Evolutionary conservation across 441 rosid genomes (phyloP).

Genomic region (Gossypium gossypioides): DNA sequence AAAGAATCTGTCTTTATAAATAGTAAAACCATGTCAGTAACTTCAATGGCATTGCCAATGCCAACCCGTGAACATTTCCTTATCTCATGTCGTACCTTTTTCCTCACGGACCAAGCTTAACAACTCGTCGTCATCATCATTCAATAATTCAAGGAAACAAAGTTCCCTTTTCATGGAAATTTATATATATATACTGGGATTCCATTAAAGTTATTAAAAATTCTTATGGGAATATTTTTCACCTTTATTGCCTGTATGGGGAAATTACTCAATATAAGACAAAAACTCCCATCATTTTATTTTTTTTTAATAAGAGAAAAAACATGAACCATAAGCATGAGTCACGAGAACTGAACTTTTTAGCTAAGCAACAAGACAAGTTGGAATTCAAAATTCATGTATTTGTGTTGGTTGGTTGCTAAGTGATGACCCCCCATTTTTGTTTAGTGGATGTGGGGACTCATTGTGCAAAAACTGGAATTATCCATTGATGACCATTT

Average conservation of each 20-base stretch:
- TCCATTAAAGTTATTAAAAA: not conserved
- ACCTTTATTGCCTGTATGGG: not conserved
- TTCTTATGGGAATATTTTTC: not conserved
- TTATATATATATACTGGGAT: not conserved
- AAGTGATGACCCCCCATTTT: not conserved
- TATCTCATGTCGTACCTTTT: not conserved
- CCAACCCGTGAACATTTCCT: constrained; percentile 9
- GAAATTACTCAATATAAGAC: not conserved
- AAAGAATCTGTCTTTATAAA: no score
- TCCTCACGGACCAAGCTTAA: not conserved
- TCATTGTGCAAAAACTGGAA: not conserved
- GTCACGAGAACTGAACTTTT: not conserved
- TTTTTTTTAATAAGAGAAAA: not conserved
- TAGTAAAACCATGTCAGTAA: not conserved
- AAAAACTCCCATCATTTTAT: not conserved
- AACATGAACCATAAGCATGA: not conserved
- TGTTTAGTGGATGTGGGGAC: not conserved
- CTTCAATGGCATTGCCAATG: not conserved
- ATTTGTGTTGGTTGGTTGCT: not conserved
- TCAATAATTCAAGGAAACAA: not conserved
- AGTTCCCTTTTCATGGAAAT: not conserved
- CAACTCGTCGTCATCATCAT: not conserved
- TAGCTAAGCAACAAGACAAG: not conserved
- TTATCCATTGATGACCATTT: not conserved
- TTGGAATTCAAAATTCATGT: not conserved